Percentiles rank a stretch among this genome's conserved stretches.
These are phyloP conservation scores for Tylopilus rubrobrunneus DNA, from an alignment of 768 basidiomycete species.

Conservation along the genomic window DNA sequence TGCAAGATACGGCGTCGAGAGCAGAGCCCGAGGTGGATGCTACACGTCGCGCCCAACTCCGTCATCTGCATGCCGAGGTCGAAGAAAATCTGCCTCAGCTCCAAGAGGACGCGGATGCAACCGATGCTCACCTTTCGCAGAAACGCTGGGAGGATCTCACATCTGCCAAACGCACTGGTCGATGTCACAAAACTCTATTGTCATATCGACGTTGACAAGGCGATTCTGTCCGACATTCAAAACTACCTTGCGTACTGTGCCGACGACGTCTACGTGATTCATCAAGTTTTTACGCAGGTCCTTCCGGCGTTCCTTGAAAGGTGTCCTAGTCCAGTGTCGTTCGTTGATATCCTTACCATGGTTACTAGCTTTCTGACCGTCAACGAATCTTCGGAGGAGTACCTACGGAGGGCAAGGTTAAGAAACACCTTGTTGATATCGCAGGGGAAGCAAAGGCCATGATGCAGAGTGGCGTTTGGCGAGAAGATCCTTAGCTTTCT, in stretches of 20 bases:
- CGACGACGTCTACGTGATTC: constrained; percentile 79
- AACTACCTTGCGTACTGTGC: constrained; percentile 85
- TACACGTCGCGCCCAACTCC: constrained; percentile 35
- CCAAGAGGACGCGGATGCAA: constrained; percentile 35
- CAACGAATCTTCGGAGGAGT: constrained; percentile 84
- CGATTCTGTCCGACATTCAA: constrained; percentile 60
- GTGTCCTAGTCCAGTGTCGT: constrained; percentile 91
- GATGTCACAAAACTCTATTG: constrained; percentile 93
- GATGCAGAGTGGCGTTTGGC: constrained; percentile 54
- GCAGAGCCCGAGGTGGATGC: constrained; percentile 39
- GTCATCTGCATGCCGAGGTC: constrained; percentile 34
- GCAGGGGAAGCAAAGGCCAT: constrained; percentile 55
- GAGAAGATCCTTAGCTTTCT: constrained; percentile 74
- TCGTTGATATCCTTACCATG: constrained; percentile 89
- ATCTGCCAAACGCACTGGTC: constrained; percentile 80
- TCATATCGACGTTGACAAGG: constrained; percentile 73
- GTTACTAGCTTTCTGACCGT: constrained; percentile 89
- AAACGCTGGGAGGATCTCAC: constrained; percentile 93
- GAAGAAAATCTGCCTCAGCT: constrained; percentile 40
- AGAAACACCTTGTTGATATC: constrained; percentile 57
- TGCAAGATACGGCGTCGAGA: constrained; percentile 38
- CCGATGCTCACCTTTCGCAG: constrained; percentile 39
- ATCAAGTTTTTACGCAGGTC: constrained; percentile 70
- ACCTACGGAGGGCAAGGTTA: constrained; percentile 66
- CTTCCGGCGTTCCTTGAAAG: constrained; percentile 77